phyloP scores from a whole-genome alignment of 208 protist species.

The Crithidia expoeki region DNA sequence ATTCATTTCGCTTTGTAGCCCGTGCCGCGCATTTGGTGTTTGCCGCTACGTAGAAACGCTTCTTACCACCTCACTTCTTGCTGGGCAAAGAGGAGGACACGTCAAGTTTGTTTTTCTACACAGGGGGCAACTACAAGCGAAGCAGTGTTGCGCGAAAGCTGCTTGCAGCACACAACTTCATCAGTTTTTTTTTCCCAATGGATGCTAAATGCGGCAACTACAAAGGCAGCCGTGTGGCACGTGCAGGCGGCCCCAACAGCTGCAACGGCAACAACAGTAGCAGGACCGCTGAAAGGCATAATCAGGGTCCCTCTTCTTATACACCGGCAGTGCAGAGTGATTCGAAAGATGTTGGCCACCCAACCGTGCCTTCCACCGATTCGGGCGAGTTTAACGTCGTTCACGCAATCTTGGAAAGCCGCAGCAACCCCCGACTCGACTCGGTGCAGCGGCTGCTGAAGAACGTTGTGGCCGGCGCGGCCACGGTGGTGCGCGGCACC shows the following conservation, averaged over 20 bases:
- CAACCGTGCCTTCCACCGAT: not conserved
- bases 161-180: too few species aligned
- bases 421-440: slow-evolving; percentile 16
- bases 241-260: not conserved
- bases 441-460: slow-evolving; percentile 39
- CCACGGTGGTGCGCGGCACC: slow-evolving; percentile 71
- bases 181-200: too few species aligned
- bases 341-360: not conserved
- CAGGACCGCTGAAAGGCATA: not conserved
- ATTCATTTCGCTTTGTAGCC: not conserved
- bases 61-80: too few species aligned
- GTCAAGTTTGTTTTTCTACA: too few species aligned
- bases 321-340: not conserved
- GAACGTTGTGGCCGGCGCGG: slow-evolving; percentile 29
- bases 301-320: not conserved
- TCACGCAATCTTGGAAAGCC: slow-evolving; percentile 12
- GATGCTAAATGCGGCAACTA: not conserved
- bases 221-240: not conserved
- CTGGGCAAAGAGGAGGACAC: too few species aligned
- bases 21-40: too few species aligned
- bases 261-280: not conserved
- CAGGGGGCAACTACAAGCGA: too few species aligned
- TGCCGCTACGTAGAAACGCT: too few species aligned
- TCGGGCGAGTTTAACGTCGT: slow-evolving; percentile 11
- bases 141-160: too few species aligned